Percentiles rank a stretch among this genome's conserved stretches.
Conservation (phyloP, 2,329 filamentous ascomycete genomes). For the Botryotinia calthae region DNA sequence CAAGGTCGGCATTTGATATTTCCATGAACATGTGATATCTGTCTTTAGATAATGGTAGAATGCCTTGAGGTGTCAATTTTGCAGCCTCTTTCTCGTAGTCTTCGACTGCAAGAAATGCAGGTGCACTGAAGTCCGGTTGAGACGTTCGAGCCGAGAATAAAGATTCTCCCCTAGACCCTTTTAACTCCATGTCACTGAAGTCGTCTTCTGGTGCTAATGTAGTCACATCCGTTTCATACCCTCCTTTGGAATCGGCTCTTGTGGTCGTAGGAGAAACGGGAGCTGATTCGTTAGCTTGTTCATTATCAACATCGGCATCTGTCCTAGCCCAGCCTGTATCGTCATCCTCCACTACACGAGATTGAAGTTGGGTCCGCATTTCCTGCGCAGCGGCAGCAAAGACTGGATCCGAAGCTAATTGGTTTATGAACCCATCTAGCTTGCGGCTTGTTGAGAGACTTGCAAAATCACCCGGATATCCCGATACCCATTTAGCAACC, state of each 20-base stretch:
- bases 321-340: slow-evolving; percentile 89
- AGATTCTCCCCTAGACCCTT: slow-evolving; percentile 32
- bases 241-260: slow-evolving; percentile 24
- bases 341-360: slow-evolving; percentile 75
- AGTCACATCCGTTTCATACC: slow-evolving; percentile 8
- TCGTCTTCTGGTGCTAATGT: slow-evolving; percentile 18
- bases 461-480: slow-evolving; percentile 92
- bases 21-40: slow-evolving; percentile 92
- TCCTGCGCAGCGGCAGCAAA: slow-evolving; percentile 84
- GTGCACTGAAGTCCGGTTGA: slow-evolving; percentile 29
- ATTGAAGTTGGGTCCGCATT: slow-evolving; percentile 75
- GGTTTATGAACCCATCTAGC: slow-evolving; percentile 71
- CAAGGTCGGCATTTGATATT: slow-evolving; percentile 78
- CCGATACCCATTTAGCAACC: slow-evolving; percentile 82
- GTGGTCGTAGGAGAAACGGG: slow-evolving; percentile 29
- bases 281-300: slow-evolving; percentile 29
- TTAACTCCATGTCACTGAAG: slow-evolving; percentile 32
- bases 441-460: slow-evolving; percentile 68
- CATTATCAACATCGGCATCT: slow-evolving; percentile 56
- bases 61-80: slow-evolving; percentile 66
- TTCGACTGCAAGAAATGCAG: slow-evolving; percentile 63
- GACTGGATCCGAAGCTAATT: slow-evolving; percentile 73
- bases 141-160: slow-evolving; percentile 28
- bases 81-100: slow-evolving; percentile 78
- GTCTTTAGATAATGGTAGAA: slow-evolving; percentile 72